Conservation (phyloP, 1,284 basidiomycete genomes). For the Pisolithus thermaeus region DNA sequence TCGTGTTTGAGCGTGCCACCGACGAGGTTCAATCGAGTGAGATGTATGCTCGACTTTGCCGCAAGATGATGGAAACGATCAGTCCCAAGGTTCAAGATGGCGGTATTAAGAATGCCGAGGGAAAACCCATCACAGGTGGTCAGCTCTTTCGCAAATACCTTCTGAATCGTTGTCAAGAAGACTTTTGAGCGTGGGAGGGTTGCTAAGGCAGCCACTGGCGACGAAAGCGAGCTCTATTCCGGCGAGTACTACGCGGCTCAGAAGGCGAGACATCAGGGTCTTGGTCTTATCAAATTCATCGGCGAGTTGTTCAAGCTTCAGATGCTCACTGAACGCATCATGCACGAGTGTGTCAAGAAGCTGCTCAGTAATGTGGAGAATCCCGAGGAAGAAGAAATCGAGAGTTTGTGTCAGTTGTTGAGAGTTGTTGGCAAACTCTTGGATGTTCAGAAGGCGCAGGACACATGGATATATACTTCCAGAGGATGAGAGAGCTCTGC, state of each 20-base stretch:
- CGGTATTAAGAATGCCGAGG: slow-evolving; percentile 71
- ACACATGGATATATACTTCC: slow-evolving; percentile 94
- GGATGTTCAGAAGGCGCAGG: slow-evolving; percentile 77
- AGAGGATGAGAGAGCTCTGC: slow-evolving; percentile 78
- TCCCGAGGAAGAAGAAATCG: slow-evolving; percentile 97
- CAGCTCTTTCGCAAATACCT: slow-evolving; percentile 92
- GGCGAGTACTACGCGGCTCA: slow-evolving; percentile 97
- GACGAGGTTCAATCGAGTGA: slow-evolving; percentile 94
- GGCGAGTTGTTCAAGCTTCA: slow-evolving; percentile 96
- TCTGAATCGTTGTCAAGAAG: slow-evolving; percentile 88
- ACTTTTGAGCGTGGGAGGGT: slow-evolving; percentile 92
- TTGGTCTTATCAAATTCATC: slow-evolving; percentile 96
- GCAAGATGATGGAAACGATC: slow-evolving; percentile 90
- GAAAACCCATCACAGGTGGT: slow-evolving; percentile 84
- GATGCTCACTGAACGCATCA: slow-evolving; percentile 92
- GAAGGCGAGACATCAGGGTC: slow-evolving; percentile 95
- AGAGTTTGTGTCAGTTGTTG: slow-evolving; percentile 90
- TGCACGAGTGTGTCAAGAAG: slow-evolving; percentile 96
- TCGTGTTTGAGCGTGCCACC: slow-evolving; percentile 32
- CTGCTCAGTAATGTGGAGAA: slow-evolving; percentile 87
- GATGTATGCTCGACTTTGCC: slow-evolving; percentile 94
- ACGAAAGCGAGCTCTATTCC: slow-evolving; percentile 73
- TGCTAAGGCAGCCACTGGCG: slow-evolving; percentile 59
- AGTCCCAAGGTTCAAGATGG: slow-evolving; percentile 85
- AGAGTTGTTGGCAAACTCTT: slow-evolving; percentile 82